Base-by-base conservation (phyloP, 139 green algal species). In the Coelastrella sp. region DNA sequence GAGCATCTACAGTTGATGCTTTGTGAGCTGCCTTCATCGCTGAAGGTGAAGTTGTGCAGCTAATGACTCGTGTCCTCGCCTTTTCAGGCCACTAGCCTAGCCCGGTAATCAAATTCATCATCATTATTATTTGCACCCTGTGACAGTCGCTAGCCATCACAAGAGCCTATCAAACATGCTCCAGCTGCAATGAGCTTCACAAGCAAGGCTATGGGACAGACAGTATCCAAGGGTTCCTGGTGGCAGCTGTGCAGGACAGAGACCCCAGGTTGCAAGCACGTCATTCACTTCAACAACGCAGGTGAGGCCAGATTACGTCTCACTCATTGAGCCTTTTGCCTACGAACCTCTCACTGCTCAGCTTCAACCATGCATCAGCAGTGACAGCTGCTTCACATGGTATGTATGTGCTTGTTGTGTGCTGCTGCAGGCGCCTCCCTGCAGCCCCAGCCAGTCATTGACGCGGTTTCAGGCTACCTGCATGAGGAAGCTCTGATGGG, bases 281-380 rank as follows among this genome's bases (percentile, higher is more conserved):
- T 88, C 2, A 48, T 89, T 0, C 90, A 93, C 72, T 86, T 93
- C 35, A 93, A 93, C 64, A 85, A 82, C 35, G 90, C 90, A 63
- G 90, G 90, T 27, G 67, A 68, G 15, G 45, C 45, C 15, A 57
- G 45, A 57, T 57, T 9, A 9, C 45, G 45, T n/a, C 45, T 23
- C 45, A 57, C 45, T 9, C 15, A 23, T 13, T 57, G 45, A 57
- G 15, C 45, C 15, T 66, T 27, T 32, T 11, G 7, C 15, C 15
- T 6, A n/a, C 27, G 57, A 66, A 30, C 19, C 15, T n/a, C 15
- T n/a, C 27, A 30, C 23, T 66, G 57, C 7, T 30, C 27, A n/a
- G n/a, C n/a, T n/a, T n/a, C n/a, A n/a, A n/a, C n/a, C 57, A 27
- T 32, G 57, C 21, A 32, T 19, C 57, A 19, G 21, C 23, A 30